Percentiles rank a stretch among this genome's conserved stretches.
phyloP scores from a whole-genome alignment of 148 eudicot genomes.

The Chenopodium suecicum region DNA sequence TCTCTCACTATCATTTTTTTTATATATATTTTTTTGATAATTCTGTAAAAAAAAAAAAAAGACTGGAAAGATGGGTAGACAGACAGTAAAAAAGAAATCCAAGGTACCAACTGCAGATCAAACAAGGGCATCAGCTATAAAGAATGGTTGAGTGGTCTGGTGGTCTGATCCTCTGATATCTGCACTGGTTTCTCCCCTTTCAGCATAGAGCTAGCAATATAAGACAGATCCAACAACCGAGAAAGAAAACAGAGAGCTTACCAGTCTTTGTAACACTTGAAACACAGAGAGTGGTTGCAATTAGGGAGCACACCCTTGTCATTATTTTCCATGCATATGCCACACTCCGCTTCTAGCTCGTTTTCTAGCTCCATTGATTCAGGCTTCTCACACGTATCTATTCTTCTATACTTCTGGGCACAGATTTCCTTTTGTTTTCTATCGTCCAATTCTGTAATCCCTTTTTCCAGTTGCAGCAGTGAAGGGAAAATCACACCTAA shows the following conservation, averaged over 20 bases:
- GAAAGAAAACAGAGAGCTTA: slow-evolving; percentile 33
- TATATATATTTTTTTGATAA: no score
- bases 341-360: slow-evolving; percentile 89
- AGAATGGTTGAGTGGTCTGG: neutral
- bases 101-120: neutral
- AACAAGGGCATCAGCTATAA: neutral
- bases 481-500: slow-evolving; percentile 82
- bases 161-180: neutral
- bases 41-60: neutral
- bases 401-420: slow-evolving; percentile 47
- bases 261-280: slow-evolving; percentile 84
- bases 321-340: slow-evolving; percentile 77
- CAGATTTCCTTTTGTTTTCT: slow-evolving; percentile 71
- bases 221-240: neutral
- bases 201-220: neutral
- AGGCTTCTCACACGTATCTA: slow-evolving; percentile 43
- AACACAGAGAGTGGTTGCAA: slow-evolving; percentile 77
- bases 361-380: slow-evolving; percentile 57
- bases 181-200: neutral
- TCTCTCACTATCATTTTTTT: neutral
- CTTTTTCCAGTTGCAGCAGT: slow-evolving; percentile 78
- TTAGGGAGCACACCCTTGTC: slow-evolving; percentile 73
- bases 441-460: slow-evolving; percentile 76
- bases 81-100: neutral
- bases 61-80: neutral